Conservation (phyloP, 164 flowering plant genomes). For the Chimonanthus praecox region DNA sequence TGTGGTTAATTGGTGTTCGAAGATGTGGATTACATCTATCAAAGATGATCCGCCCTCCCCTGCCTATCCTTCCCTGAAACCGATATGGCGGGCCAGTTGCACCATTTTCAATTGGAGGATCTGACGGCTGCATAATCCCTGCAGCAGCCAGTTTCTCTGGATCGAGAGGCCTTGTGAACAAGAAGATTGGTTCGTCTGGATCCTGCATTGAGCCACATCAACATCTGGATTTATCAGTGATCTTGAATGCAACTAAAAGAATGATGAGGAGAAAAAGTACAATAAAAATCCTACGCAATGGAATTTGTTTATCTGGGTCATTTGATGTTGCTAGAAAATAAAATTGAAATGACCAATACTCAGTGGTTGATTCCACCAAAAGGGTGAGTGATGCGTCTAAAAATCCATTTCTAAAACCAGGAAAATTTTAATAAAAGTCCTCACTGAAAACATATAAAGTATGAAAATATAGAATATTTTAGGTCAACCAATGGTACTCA, state of each 20-base stretch:
- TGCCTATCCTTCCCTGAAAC: slow-evolving; percentile 79
- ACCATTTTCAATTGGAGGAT: slow-evolving; percentile 31
- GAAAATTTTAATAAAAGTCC: not conserved
- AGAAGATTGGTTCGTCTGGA: slow-evolving; percentile 70
- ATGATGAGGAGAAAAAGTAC: not conserved
- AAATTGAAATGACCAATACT: not conserved
- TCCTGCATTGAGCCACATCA: slow-evolving; percentile 48
- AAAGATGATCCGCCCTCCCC: slow-evolving; percentile 89
- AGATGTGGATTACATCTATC: slow-evolving; percentile 87
- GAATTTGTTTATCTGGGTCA: not conserved
- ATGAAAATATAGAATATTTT: too few relatives aligned
- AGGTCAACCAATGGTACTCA: too few relatives aligned
- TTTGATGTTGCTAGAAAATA: not conserved
- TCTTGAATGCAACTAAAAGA: not conserved
- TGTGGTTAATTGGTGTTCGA: slow-evolving; percentile 46
- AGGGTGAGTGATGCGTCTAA: too few relatives aligned
- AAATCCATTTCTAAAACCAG: too few relatives aligned
- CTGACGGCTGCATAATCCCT: slow-evolving; percentile 67
- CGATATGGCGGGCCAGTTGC: slow-evolving; percentile 28
- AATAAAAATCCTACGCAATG: not conserved
- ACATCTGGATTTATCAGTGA: not conserved
- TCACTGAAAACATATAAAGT: too few relatives aligned
- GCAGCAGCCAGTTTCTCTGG: slow-evolving; percentile 76
- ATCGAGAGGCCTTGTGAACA: slow-evolving; percentile 77
- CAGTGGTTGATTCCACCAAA: not conserved